These are phyloP conservation scores for Pulveroboletus ravenelii DNA, from an alignment of 768 basidiomycete genomes.

Conservation along the genomic window DNA sequence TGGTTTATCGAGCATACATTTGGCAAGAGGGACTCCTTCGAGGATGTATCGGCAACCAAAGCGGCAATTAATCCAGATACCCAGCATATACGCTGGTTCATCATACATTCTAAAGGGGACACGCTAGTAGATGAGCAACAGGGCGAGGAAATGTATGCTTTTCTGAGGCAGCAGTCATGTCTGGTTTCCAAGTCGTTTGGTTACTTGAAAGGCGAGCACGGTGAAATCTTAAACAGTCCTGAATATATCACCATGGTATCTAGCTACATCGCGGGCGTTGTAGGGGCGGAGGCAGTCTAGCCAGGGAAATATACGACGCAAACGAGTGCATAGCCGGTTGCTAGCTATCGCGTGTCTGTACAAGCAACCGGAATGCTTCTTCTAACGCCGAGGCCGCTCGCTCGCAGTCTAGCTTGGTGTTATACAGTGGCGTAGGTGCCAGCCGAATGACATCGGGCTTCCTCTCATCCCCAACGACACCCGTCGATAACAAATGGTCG, in stretches of 20 bases:
- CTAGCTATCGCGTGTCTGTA: constrained; percentile 9
- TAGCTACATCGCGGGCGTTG: constrained; percentile 33
- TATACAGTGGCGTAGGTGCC: constrained; percentile 85
- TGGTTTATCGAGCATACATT: constrained; percentile 72
- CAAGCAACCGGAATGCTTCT: constrained; percentile 41
- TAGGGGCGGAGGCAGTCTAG: constrained; percentile 2
- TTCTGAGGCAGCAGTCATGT: constrained; percentile 36
- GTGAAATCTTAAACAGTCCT: constrained; percentile 42
- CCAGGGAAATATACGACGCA: not conserved
- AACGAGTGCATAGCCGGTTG: constrained; percentile 1
- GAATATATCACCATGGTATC: constrained; percentile 44
- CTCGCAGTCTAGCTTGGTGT: constrained; percentile 72
- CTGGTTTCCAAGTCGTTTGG: constrained; percentile 34
- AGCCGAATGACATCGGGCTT: constrained; percentile 89
- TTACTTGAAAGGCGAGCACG: constrained; percentile 48
- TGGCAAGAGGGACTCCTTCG: constrained; percentile 46
- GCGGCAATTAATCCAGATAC: constrained; percentile 35
- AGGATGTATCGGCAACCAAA: constrained; percentile 40
- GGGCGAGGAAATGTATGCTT: constrained; percentile 54
- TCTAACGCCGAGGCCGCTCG: constrained; percentile 63
- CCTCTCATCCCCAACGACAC: constrained; percentile 90
- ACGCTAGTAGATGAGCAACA: constrained; percentile 60
- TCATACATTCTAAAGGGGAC: constrained; percentile 74
- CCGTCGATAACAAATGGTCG: constrained; percentile 52
- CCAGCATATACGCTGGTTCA: constrained; percentile 52